phyloP scores from a whole-genome alignment of 108 stramenopile genomes.

The Cyclotella kingstonii region DNA sequence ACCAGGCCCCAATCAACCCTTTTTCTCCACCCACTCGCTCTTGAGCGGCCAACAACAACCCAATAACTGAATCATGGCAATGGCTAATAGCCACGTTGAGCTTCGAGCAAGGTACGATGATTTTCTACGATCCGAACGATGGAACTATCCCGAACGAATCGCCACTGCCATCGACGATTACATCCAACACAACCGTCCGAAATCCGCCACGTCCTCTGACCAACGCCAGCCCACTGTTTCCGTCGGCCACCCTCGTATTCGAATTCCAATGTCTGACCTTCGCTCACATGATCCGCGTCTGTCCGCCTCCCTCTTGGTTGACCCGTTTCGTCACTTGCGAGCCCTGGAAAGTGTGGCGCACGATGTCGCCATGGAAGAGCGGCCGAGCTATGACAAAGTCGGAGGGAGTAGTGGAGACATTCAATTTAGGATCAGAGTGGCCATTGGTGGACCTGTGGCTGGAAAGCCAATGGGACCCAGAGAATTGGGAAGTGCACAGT shows the following conservation, averaged over 20 bases:
- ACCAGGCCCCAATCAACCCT: no score
- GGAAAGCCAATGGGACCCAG: slow-evolving; percentile 69
- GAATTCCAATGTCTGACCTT: slow-evolving; percentile 64
- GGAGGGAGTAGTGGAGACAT: neutral
- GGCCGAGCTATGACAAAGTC: slow-evolving; percentile 74
- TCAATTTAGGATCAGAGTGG: slow-evolving; percentile 59
- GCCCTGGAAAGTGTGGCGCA: slow-evolving; percentile 79
- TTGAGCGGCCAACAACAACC: no score
- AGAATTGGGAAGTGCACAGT: slow-evolving; percentile 54
- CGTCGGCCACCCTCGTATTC: slow-evolving; percentile 59
- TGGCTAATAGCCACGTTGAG: slow-evolving; percentile 17
- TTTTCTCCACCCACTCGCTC: no score
- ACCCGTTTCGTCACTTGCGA: slow-evolving; percentile 78
- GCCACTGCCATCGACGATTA: slow-evolving; percentile 69
- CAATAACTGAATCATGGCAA: no score
- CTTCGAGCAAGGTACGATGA: slow-evolving; percentile 42
- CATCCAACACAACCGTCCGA: slow-evolving; percentile 43
- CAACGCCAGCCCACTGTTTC: slow-evolving; percentile 2
- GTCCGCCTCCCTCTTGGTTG: slow-evolving; percentile 49
- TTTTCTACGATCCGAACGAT: slow-evolving; percentile 42
- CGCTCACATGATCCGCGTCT: slow-evolving; percentile 61
- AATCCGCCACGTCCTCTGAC: slow-evolving; percentile 8
- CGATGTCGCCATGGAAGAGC: slow-evolving; percentile 63
- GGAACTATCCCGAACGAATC: slow-evolving; percentile 48
- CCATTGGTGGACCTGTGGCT: slow-evolving; percentile 64